These are phyloP conservation scores for Microcera coccophila DNA, from an alignment of 2,329 filamentous ascomycete species.

Conservation along the genomic window DNA sequence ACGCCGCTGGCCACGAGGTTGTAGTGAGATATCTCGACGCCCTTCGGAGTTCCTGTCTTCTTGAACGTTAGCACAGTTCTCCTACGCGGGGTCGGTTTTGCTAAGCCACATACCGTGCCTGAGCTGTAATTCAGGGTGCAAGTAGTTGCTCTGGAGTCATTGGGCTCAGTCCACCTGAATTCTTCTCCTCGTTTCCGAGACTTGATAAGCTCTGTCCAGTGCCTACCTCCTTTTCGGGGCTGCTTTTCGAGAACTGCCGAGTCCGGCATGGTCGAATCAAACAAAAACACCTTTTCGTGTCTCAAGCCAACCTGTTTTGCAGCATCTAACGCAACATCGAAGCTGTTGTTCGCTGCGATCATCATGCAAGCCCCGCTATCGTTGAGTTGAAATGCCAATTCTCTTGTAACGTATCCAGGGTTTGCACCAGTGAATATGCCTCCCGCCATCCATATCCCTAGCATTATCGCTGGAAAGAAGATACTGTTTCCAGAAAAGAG, in stretches of 20 bases:
- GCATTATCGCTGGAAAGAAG: conserved; percentile 66
- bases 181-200: conserved; percentile 46
- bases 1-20: conserved; percentile 70
- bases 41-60: conserved; percentile 78
- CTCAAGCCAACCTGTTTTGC: conserved; percentile 55
- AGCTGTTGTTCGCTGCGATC: conserved; percentile 56
- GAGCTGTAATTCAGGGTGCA: conserved; percentile 76
- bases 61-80: conserved; percentile 3
- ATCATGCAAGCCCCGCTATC: conserved; percentile 67
- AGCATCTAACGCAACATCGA: conserved; percentile 64
- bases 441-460: conserved; percentile 73
- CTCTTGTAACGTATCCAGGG: conserved; percentile 61
- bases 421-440: conserved; percentile 76
- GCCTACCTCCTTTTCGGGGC: conserved; percentile 26
- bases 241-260: conserved; percentile 23
- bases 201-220: conserved; percentile 63
- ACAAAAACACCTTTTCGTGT: conserved; percentile 56
- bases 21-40: conserved; percentile 74
- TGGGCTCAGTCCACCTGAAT: conserved; percentile 61
- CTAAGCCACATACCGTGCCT: conserved; percentile 58
- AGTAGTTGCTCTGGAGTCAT: conserved; percentile 48
- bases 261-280: conserved; percentile 55
- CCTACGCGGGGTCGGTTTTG: no score
- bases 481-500: conserved; percentile 71
- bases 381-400: conserved; percentile 70